Conservation (phyloP, 192 early-diverging fungal genomes). For the Spizellomyces punctatus region DNA sequence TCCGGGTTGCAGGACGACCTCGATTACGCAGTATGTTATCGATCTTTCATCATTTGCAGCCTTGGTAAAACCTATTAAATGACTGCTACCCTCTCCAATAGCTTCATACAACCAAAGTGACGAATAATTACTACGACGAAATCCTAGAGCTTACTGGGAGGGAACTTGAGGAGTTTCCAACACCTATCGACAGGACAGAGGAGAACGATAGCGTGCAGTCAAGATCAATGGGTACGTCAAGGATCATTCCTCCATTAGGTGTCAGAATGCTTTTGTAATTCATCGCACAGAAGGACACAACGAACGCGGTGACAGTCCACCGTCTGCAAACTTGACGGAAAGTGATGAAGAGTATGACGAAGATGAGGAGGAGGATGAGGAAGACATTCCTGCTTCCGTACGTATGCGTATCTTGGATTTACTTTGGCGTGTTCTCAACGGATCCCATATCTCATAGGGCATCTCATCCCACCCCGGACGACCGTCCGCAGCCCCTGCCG, state of each 20-base stretch:
- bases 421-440: no score
- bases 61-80: background rate
- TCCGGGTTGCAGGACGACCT: no score
- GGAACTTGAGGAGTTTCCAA: constrained; percentile 37
- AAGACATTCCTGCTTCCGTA: background rate
- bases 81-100: background rate
- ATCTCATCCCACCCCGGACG: constrained; percentile 9
- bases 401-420: no score
- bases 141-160: constrained; percentile 40
- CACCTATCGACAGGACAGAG: constrained; percentile 11
- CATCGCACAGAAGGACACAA: background rate
- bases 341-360: constrained; percentile 54
- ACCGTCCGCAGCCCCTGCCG: constrained; percentile 20
- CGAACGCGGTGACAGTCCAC: constrained; percentile 50
- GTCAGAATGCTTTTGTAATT: background rate
- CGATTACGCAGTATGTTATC: no score
- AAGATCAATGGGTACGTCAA: no score
- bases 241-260: no score
- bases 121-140: constrained; percentile 53
- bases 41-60: background rate
- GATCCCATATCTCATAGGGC: no score
- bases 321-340: constrained; percentile 45
- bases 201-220: constrained; percentile 12
- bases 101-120: constrained; percentile 22
- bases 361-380: constrained; percentile 44